Evolutionary conservation across 2,329 filamentous ascomycete genomes (phyloP).

Genomic region (Fusarium transvaalense): DNA sequence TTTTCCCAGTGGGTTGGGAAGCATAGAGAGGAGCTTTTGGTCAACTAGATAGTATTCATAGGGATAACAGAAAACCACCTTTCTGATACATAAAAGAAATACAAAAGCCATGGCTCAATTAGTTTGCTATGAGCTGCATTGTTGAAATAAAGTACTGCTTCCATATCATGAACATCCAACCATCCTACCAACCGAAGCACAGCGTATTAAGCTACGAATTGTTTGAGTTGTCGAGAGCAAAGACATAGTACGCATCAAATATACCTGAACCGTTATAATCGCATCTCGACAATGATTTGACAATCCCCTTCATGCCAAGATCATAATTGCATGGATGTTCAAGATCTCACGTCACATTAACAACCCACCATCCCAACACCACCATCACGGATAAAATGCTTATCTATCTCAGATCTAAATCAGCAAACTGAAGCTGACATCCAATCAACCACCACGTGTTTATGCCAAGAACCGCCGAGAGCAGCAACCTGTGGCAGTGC

Average conservation of each 20-base stretch:
- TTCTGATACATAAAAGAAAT: too few relatives aligned
- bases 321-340: background rate
- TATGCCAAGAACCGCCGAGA: background rate
- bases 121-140: background rate
- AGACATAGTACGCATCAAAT: rapidly evolving
- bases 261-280: background rate
- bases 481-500: background rate
- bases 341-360: background rate
- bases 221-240: background rate
- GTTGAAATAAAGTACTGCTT: background rate
- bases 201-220: background rate
- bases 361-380: background rate
- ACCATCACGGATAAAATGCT: background rate
- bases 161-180: background rate
- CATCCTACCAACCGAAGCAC: background rate
- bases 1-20: slow-evolving; percentile 12
- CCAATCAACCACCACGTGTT: background rate
- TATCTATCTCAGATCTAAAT: background rate
- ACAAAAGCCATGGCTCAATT: background rate
- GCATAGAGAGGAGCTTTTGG: slow-evolving; percentile 14
- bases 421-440: background rate
- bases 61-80: background rate
- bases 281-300: background rate
- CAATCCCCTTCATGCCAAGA: background rate
- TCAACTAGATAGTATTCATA: background rate